Evolutionary conservation across 176 grass and related monocot genomes (phyloP).

Genomic region (Oryza glaberrima): DNA sequence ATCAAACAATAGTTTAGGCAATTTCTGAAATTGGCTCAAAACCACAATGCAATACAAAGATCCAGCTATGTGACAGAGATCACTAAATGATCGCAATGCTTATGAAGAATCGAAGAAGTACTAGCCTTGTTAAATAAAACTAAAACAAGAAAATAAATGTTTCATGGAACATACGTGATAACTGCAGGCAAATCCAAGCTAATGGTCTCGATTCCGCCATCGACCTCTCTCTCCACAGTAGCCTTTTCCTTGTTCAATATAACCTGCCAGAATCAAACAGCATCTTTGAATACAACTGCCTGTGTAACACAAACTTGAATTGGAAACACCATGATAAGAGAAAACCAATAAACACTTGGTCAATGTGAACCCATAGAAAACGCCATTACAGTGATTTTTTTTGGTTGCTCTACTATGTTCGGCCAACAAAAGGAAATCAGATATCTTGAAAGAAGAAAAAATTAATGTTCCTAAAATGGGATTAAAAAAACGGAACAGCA

Average conservation of each 20-base stretch:
- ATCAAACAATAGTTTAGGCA: background rate
- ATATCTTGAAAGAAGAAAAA: background rate
- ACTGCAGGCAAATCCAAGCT: slow-evolving; percentile 85
- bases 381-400: background rate
- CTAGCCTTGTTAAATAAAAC: background rate
- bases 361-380: background rate
- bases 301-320: background rate
- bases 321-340: background rate
- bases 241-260: slow-evolving; percentile 81
- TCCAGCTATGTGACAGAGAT: background rate
- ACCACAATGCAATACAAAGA: background rate
- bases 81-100: background rate
- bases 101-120: background rate
- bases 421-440: background rate
- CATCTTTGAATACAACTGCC: background rate
- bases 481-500: background rate
- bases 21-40: background rate
- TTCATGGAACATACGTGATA: slow-evolving; percentile 69
- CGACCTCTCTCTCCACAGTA: slow-evolving; percentile 81
- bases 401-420: background rate
- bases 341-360: background rate
- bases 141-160: background rate
- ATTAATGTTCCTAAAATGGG: background rate
- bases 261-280: slow-evolving; percentile 50
- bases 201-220: slow-evolving; percentile 81